phyloP scores from a whole-genome alignment of 2,329 filamentous ascomycete species.

The Dendrostoma leiphaemia region DNA sequence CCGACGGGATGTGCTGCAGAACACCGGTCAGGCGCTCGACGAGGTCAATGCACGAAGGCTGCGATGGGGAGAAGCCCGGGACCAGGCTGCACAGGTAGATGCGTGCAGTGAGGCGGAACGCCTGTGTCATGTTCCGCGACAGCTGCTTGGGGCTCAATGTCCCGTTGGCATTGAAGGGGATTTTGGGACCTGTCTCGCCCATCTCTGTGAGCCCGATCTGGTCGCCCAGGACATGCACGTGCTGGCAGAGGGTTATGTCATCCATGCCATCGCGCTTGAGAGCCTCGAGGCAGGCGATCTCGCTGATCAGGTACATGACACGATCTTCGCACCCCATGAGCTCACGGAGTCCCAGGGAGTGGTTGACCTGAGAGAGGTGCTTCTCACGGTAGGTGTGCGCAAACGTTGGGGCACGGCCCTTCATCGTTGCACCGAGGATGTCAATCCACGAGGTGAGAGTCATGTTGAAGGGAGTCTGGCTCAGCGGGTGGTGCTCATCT shows the following conservation, averaged over 20 bases:
- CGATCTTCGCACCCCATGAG: slow-evolving; percentile 97
- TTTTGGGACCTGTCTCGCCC: slow-evolving; percentile 55
- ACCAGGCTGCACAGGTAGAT: slow-evolving; percentile 97
- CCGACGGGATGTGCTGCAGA: slow-evolving; percentile 79
- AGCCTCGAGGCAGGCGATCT: slow-evolving; percentile 93
- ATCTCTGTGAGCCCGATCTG: slow-evolving; percentile 82
- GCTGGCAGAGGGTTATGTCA: slow-evolving; percentile 80
- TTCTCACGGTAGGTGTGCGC: slow-evolving; percentile 96
- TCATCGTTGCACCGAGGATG: slow-evolving; percentile 91
- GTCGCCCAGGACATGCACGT: slow-evolving; percentile 82
- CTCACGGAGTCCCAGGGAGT: slow-evolving; percentile 74
- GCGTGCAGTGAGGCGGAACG: slow-evolving; percentile 88
- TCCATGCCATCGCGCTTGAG: slow-evolving; percentile 82
- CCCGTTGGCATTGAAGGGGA: slow-evolving; percentile 66
- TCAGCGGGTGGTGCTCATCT: slow-evolving; percentile 55
- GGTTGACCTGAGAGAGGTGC: slow-evolving; percentile 67
- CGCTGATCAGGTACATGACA: slow-evolving; percentile 97
- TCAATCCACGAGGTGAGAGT: slow-evolving; percentile 93
- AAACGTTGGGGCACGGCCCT: slow-evolving; percentile 80
- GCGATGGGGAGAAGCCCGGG: slow-evolving; percentile 76
- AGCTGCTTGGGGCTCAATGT: slow-evolving; percentile 80
- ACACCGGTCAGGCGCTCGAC: slow-evolving; percentile 74
- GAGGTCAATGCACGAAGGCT: slow-evolving; percentile 71
- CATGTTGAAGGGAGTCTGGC: slow-evolving; percentile 88
- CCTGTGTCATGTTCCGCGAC: slow-evolving; percentile 81